These are phyloP conservation scores for Plasmopara viticola DNA, from an alignment of 352 stramenopile genomes.

Conservation along the genomic window DNA sequence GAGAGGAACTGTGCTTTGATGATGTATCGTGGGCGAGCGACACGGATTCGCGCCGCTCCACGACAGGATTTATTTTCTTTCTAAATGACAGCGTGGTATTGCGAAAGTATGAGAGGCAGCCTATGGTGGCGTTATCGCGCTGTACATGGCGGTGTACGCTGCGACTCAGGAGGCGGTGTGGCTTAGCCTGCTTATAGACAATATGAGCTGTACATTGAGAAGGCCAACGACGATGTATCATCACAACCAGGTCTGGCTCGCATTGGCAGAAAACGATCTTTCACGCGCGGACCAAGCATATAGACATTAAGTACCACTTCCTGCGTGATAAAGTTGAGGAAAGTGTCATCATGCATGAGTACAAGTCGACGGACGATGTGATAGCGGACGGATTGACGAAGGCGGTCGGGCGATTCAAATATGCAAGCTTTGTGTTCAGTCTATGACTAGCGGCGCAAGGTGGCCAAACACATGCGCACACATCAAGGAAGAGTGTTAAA, in stretches of 20 bases:
- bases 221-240: too few relatives aligned
- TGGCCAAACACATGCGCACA: too few relatives aligned
- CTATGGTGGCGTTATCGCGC: background rate
- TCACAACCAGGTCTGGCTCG: too few relatives aligned
- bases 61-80: background rate
- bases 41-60: background rate
- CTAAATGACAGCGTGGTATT: background rate
- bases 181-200: background rate
- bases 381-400: background rate
- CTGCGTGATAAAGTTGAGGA: background rate
- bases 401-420: too few relatives aligned
- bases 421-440: too few relatives aligned
- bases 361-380: background rate
- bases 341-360: background rate
- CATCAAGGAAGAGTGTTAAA: too few relatives aligned
- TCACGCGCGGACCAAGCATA: too few relatives aligned
- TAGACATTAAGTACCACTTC: too few relatives aligned
- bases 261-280: too few relatives aligned
- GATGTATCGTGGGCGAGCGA: background rate
- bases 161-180: background rate
- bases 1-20: background rate
- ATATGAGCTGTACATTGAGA: too few relatives aligned
- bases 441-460: too few relatives aligned
- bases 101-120: background rate
- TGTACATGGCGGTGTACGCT: background rate